Percentiles rank a stretch among this genome's conserved stretches.
phyloP scores from a whole-genome alignment of 192 early-diverging fungal species.

The Rhizophagus prolifer region DNA sequence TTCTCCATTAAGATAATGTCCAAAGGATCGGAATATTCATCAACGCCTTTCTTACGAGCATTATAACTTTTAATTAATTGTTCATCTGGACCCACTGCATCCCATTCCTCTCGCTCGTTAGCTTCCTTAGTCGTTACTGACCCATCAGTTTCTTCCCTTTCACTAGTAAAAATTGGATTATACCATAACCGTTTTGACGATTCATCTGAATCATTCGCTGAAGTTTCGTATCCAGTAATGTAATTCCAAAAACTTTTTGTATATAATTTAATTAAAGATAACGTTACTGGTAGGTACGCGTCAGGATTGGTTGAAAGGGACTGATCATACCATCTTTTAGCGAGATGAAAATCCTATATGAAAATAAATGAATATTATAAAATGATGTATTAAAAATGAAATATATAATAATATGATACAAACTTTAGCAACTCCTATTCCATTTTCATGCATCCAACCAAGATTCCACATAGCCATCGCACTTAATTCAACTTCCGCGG shows the following conservation, averaged over 20 bases:
- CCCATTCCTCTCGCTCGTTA: slow-evolving; percentile 32
- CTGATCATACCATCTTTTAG: slow-evolving; percentile 90
- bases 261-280: slow-evolving; percentile 73
- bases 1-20: slow-evolving; percentile 43
- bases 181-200: neutral
- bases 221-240: slow-evolving; percentile 54
- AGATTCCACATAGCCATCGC: slow-evolving; percentile 95
- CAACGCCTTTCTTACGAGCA: slow-evolving; percentile 38
- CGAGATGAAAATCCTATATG: slow-evolving; percentile 80
- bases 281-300: slow-evolving; percentile 72
- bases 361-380: neutral
- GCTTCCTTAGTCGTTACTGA: slow-evolving; percentile 10
- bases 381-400: neutral
- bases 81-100: slow-evolving; percentile 39
- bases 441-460: slow-evolving; percentile 95
- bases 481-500: slow-evolving; percentile 72
- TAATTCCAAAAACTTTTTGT: slow-evolving; percentile 67
- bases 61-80: slow-evolving; percentile 39
- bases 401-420: neutral
- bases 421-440: slow-evolving; percentile 81
- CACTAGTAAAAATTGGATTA: neutral
- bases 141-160: neutral
- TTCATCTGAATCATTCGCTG: slow-evolving; percentile 11
- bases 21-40: slow-evolving; percentile 21
- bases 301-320: slow-evolving; percentile 76